Percentiles rank a stretch among this genome's conserved stretches.
Conservation (phyloP, 805 yeast genomes). For the Lipomyces sp. region DNA sequence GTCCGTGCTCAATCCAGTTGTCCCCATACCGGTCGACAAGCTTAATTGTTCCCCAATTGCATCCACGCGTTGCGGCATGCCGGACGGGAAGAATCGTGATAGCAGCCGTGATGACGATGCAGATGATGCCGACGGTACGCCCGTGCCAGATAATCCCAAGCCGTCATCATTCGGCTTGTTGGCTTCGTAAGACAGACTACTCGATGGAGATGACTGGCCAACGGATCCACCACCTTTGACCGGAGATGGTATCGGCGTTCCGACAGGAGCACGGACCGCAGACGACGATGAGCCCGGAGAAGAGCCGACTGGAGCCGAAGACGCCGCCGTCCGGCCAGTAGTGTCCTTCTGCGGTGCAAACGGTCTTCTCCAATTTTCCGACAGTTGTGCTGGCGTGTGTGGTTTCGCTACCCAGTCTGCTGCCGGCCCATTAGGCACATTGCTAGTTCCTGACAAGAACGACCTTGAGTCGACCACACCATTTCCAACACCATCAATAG, state of each 20-base stretch:
- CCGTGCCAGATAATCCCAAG: not conserved
- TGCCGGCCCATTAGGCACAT: conserved; percentile 1
- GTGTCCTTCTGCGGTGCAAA: conserved; percentile 10
- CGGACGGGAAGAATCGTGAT: conserved; percentile 35
- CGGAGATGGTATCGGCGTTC: conserved; percentile 27
- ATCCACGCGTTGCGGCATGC: conserved; percentile 5
- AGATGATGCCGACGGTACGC: conserved; percentile 6
- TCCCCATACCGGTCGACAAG: conserved; percentile 7
- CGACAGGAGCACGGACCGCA: conserved; percentile 13
- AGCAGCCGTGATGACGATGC: conserved; percentile 21
- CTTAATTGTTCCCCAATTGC: not conserved
- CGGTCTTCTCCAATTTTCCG: conserved; percentile 35
- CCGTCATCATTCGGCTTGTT: conserved; percentile 3
- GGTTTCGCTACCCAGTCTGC: conserved; percentile 8
- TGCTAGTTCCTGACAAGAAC: conserved; percentile 9
- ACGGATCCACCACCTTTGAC: conserved; percentile 11
- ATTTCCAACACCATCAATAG: conserved; percentile 29
- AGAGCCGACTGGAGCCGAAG: not conserved
- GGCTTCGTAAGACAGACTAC: conserved; percentile 2
- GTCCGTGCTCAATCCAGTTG: conserved; percentile 3
- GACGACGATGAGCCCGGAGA: not conserved
- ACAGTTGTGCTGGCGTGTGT: conserved; percentile 26
- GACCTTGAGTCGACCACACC: conserved; percentile 21
- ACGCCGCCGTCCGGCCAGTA: not conserved
- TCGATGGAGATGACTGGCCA: conserved; percentile 25